phyloP scores from a whole-genome alignment of 2,329 filamentous ascomycete species.

The Colletotrichum noveboracense region DNA sequence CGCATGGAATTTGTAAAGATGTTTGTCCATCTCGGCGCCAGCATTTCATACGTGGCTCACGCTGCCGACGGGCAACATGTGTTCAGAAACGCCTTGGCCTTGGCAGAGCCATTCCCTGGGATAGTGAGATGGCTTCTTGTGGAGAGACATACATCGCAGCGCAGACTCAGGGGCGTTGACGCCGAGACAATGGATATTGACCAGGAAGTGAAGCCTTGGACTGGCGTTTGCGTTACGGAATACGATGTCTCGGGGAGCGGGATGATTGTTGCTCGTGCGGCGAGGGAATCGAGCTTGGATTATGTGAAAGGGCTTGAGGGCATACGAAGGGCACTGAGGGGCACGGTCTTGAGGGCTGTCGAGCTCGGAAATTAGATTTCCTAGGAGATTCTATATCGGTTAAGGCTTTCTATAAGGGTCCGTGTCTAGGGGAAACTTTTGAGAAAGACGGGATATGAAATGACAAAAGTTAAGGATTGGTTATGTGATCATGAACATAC shows the following conservation, averaged over 20 bases:
- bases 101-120: background rate
- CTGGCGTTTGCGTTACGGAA: background rate
- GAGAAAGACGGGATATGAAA: background rate
- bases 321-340: background rate
- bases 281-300: background rate
- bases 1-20: background rate
- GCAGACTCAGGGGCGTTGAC: background rate
- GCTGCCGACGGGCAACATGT: background rate
- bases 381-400: too few species aligned
- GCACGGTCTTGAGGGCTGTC: background rate
- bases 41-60: background rate
- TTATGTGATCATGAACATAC: background rate
- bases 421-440: too few species aligned
- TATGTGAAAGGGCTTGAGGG: background rate
- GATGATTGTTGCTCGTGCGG: background rate
- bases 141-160: background rate
- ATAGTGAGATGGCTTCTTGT: conserved; percentile 23
- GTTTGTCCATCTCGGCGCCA: conserved; percentile 11
- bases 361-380: too few species aligned
- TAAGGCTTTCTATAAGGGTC: too few species aligned
- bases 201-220: background rate
- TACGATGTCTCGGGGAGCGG: background rate
- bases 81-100: conserved; percentile 1
- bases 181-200: background rate
- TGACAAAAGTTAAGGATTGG: accelerated